phyloP scores from a whole-genome alignment of 306 rosid species.

The Prunus campanulata region DNA sequence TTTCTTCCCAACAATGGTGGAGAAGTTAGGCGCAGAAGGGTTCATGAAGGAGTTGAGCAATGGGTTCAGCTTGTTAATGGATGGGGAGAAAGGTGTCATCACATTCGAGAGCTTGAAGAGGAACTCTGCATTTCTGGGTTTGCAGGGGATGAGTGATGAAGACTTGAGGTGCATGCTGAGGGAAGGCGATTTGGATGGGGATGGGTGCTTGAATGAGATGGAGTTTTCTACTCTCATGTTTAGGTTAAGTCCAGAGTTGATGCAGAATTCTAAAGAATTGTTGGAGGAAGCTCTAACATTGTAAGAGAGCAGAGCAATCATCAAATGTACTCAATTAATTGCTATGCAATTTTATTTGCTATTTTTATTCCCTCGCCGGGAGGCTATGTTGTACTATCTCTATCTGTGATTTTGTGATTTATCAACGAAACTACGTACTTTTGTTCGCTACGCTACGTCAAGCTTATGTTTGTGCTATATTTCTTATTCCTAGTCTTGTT shows the following conservation, averaged over 20 bases:
- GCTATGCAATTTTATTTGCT: too few species aligned
- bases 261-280: constrained; percentile 50
- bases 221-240: constrained; percentile 88
- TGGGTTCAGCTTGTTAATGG: constrained; percentile 68
- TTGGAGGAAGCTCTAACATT: constrained; percentile 41
- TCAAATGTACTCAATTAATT: too few species aligned
- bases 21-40: constrained; percentile 64
- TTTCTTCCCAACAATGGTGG: constrained; percentile 72
- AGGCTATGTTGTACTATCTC: too few species aligned
- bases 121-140: constrained; percentile 68
- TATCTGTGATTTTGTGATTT: too few species aligned
- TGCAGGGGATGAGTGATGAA: constrained; percentile 67
- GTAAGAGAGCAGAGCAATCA: too few species aligned
- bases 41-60: constrained; percentile 71
- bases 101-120: constrained; percentile 80
- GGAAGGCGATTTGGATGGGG: constrained; percentile 86
- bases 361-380: too few species aligned
- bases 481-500: too few species aligned
- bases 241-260: constrained; percentile 76
- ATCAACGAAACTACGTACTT: too few species aligned
- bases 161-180: constrained; percentile 65
- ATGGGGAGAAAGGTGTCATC: constrained; percentile 55
- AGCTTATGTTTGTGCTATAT: too few species aligned
- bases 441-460: too few species aligned
- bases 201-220: constrained; percentile 71